Conservation (phyloP, 2,329 filamentous ascomycete species). For the Didymella arachidicola region DNA sequence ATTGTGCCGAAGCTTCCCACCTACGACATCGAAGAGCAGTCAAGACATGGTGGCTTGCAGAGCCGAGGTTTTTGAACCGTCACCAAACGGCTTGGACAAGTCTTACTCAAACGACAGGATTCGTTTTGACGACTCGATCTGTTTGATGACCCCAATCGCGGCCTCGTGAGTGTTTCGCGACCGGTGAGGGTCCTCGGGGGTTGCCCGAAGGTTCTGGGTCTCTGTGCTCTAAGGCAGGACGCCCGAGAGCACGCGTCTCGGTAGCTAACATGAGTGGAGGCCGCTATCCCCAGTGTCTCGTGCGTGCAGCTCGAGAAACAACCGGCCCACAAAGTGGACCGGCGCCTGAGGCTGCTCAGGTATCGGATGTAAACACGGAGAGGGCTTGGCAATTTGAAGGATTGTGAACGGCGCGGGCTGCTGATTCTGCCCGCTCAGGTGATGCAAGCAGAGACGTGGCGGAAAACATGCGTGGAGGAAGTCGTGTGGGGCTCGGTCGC, state of each 20-base stretch:
- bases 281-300: slow-evolving; percentile 10
- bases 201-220: slow-evolving; percentile 3
- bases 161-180: slow-evolving; percentile 8
- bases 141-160: slow-evolving; percentile 4
- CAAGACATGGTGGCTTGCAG: slow-evolving; percentile 37
- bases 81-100: slow-evolving; percentile 41
- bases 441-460: slow-evolving; percentile 7
- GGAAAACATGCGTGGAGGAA: slow-evolving; percentile 10
- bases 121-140: slow-evolving; percentile 7
- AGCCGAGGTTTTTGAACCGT: slow-evolving; percentile 31
- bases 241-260: slow-evolving; percentile 2
- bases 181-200: slow-evolving; percentile 10
- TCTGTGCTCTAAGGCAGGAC: slow-evolving; percentile 5
- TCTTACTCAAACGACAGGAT: slow-evolving; percentile 44
- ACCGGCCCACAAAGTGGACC: slow-evolving; percentile 16
- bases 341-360: slow-evolving; percentile 5
- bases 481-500: slow-evolving; percentile 8
- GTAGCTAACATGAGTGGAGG: not conserved
- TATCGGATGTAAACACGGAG: slow-evolving; percentile 9
- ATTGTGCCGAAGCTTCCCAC: slow-evolving; percentile 29
- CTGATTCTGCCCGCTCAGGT: slow-evolving; percentile 15
- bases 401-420: slow-evolving; percentile 4
- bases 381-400: slow-evolving; percentile 13
- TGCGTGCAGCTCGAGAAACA: slow-evolving; percentile 14
- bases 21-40: slow-evolving; percentile 39